Conservation (phyloP, 768 basidiomycete genomes). For the Boletales sp. region DNA sequence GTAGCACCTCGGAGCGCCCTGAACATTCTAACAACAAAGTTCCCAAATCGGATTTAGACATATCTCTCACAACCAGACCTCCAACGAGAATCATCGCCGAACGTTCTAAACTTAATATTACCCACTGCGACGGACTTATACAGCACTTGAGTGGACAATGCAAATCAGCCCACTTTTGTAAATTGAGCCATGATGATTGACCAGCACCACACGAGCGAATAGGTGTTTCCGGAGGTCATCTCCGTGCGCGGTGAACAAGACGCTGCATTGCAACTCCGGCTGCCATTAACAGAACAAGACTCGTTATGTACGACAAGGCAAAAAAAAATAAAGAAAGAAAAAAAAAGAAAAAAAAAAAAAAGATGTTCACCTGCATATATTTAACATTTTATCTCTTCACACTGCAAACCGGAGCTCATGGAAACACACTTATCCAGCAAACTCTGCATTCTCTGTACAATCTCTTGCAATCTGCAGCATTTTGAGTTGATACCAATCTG, state of each 20-base stretch:
- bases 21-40: conserved; percentile 14
- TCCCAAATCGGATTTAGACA: too few relatives aligned
- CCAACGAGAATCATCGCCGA: too few relatives aligned
- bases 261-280: background rate
- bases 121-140: too few relatives aligned
- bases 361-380: conserved; percentile 12
- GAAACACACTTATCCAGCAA: conserved; percentile 37
- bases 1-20: conserved; percentile 8
- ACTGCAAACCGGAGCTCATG: conserved; percentile 1
- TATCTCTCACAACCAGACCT: too few relatives aligned
- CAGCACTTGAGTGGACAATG: too few relatives aligned
- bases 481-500: conserved; percentile 5
- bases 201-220: background rate
- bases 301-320: background rate
- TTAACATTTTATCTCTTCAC: conserved; percentile 17
- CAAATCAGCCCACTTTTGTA: too few relatives aligned
- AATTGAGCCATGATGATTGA: background rate
- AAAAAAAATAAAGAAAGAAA: too few relatives aligned
- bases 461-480: conserved; percentile 56
- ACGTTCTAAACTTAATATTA: too few relatives aligned
- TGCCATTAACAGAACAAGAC: too few relatives aligned
- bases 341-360: conserved; percentile 1
- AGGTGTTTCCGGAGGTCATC: conserved; percentile 16
- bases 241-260: conserved; percentile 11
- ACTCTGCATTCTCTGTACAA: conserved; percentile 56